Percentiles rank a stretch among this genome's conserved stretches.
Conservation (phyloP, 2,329 filamentous ascomycete genomes). For the Sphaerulina populicola region DNA sequence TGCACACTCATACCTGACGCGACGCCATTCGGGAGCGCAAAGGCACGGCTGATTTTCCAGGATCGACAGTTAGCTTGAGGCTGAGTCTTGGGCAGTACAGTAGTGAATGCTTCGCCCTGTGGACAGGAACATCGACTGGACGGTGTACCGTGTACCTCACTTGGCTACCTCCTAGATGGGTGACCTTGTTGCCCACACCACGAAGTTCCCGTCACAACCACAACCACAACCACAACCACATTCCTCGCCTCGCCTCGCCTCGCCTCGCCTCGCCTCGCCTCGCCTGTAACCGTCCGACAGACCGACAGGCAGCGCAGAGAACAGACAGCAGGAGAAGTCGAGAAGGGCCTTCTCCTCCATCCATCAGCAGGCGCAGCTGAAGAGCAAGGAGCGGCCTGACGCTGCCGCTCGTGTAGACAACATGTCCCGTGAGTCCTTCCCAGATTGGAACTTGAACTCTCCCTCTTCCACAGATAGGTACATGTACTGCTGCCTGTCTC, state of each 20-base stretch:
- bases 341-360: no score
- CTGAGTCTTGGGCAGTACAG: not conserved
- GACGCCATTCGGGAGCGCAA: no score
- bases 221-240: not conserved
- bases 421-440: constrained; percentile 15
- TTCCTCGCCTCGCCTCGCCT: no score
- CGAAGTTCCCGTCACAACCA: no score
- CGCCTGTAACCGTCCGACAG: not conserved
- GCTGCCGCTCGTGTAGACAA: constrained; percentile 4
- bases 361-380: not conserved
- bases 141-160: no score
- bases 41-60: no score
- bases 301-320: not conserved
- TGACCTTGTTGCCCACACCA: no score
- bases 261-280: no score
- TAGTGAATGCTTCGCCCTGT: no score
- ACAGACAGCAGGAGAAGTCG: not conserved
- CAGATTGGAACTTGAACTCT: not conserved
- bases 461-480: not conserved
- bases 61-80: not conserved
- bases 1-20: no score
- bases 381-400: constrained; percentile 3
- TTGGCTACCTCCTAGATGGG: no score
- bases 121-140: not conserved
- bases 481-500: constrained; percentile 2